Conservation (phyloP, 228 moss, liverwort and hornwort species). For the Sphagnum magellanicum region DNA sequence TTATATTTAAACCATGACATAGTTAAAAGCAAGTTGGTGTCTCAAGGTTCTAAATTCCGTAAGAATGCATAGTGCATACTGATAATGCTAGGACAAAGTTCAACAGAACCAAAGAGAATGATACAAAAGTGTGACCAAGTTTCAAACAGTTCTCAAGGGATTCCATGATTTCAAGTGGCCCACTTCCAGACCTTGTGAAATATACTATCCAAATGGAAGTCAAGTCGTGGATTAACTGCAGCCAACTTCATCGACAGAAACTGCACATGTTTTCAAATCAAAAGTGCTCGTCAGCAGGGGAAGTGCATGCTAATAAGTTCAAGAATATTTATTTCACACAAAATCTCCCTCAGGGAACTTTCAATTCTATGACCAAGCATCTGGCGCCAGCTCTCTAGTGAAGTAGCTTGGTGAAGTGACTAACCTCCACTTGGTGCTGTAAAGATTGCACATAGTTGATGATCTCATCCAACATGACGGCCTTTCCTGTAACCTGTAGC, state of each 20-base stretch:
- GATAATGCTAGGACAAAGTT: too few species aligned
- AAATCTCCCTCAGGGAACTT: neutral
- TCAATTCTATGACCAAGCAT: neutral
- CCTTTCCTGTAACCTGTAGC: conserved; percentile 50
- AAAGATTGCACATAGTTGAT: conserved; percentile 60
- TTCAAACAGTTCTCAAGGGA: neutral
- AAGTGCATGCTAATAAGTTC: neutral
- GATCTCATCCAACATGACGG: conserved; percentile 58
- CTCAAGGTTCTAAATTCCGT: neutral
- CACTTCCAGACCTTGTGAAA: conserved; percentile 17
- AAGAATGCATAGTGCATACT: too few species aligned
- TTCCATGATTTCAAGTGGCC: neutral
- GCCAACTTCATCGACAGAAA: conserved; percentile 63
- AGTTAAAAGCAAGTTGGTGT: neutral
- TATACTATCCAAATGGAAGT: conserved; percentile 42
- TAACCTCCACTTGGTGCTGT: conserved; percentile 47
- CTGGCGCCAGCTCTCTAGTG: neutral
- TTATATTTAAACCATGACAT: neutral
- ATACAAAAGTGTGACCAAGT: neutral
- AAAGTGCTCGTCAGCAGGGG: neutral
- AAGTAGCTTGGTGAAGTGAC: too few species aligned
- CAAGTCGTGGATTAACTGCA: conserved; percentile 44
- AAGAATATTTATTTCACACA: neutral
- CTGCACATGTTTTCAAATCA: conserved; percentile 10
- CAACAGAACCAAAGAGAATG: neutral